A percentile compares a stretch with the other conserved stretches of the same genome.
Evolutionary conservation across 495 filamentous ascomycete species (phyloP).

Genomic region (Aspergillus steynii): DNA sequence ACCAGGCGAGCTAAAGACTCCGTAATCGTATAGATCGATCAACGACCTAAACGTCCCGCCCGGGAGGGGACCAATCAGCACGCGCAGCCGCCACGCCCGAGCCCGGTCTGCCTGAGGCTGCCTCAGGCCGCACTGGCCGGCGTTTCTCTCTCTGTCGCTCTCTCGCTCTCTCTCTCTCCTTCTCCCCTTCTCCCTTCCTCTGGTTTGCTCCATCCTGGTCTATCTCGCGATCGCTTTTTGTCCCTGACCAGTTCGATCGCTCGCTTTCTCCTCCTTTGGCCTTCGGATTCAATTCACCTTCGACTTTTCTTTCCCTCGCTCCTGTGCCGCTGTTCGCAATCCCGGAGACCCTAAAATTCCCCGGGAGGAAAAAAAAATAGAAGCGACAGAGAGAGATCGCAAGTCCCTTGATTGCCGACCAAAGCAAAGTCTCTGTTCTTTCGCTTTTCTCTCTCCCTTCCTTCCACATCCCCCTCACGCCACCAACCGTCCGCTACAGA

Average conservation of each 20-base stretch:
- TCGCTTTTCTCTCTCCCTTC: slow-evolving; percentile 3
- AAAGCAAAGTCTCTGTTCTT: slow-evolving; percentile 3
- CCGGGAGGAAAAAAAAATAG: slow-evolving; percentile 1
- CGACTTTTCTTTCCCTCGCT: background rate
- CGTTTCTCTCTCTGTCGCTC: background rate
- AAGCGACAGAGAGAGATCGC: background rate
- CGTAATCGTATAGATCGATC: no score
- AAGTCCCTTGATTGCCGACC: slow-evolving; percentile 20
- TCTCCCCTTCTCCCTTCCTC: slow-evolving; percentile 1
- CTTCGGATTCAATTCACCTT: background rate
- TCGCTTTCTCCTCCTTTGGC: background rate
- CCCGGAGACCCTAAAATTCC: slow-evolving; percentile 3
- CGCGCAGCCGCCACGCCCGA: background rate
- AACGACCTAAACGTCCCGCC: no score
- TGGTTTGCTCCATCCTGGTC: slow-evolving; percentile 5
- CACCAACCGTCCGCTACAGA: background rate
- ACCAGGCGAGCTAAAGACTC: no score
- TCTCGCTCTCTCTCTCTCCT: background rate
- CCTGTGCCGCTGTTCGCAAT: background rate
- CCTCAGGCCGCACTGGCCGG: no score
- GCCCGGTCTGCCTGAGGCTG: background rate
- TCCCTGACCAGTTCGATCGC: background rate
- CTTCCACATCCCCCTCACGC: slow-evolving; percentile 4
- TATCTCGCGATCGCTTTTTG: slow-evolving; percentile 11
- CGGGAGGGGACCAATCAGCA: background rate